Conservation (phyloP, 148 eudicot species). For the Chenopodium berlandieri region DNA sequence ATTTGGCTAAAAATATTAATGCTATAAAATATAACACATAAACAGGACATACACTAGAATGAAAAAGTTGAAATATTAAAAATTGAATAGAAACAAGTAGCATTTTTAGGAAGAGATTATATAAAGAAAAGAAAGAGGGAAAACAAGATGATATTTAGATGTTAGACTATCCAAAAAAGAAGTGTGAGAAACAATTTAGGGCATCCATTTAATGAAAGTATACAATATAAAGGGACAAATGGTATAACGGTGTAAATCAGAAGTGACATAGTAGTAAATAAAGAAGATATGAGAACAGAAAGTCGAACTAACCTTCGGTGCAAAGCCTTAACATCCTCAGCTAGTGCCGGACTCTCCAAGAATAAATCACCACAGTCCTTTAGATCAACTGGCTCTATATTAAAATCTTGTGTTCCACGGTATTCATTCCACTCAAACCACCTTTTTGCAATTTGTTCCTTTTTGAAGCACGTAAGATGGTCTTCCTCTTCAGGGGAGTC, state of each 20-base stretch:
- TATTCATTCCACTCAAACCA: slow-evolving; percentile 91
- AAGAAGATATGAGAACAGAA: background rate
- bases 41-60: background rate
- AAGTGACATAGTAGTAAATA: background rate
- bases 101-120: background rate
- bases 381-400: slow-evolving; percentile 52
- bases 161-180: background rate
- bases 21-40: background rate
- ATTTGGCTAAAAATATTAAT: background rate
- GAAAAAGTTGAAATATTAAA: background rate
- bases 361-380: slow-evolving; percentile 62
- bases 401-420: slow-evolving; percentile 47
- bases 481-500: slow-evolving; percentile 84
- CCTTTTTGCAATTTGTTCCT: slow-evolving; percentile 81
- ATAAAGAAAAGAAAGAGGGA: too few relatives aligned
- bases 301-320: slow-evolving; percentile 53
- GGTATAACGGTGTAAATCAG: background rate
- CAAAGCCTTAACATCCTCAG: slow-evolving; percentile 57
- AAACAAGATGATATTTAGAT: background rate
- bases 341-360: slow-evolving; percentile 49
- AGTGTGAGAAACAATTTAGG: background rate
- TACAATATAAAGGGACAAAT: background rate
- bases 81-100: background rate
- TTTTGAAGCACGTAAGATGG: slow-evolving; percentile 68
- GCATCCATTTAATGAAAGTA: background rate